Evolutionary conservation across 306 rosid genomes (phyloP), one percentile per base, ranked within the genome.

Genomic region (Glycyrrhiza uralensis): DNA sequence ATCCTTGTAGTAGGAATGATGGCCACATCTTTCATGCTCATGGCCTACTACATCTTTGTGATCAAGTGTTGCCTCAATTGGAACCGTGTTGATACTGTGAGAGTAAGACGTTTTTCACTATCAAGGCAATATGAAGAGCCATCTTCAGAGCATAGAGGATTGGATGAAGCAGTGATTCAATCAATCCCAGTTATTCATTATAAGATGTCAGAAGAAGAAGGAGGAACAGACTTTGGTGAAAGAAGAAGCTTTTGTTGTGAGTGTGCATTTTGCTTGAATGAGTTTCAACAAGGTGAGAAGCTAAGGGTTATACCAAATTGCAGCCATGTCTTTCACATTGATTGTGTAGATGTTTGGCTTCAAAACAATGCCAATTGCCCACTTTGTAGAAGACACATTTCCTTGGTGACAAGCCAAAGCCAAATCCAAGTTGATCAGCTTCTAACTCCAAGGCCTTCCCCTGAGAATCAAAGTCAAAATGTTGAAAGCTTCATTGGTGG

Each of bases 341-440:
- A 92, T 77, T 92, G 97, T 79, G 85, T 92, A 50, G 97, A 92
- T 60, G 72, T 84, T 42, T 92, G 97, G 97, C 92, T 92, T 28
- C 97, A 89, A 41, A 86, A 49, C 72, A 89, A 84, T 77, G 81
- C 84, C 23, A 89, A 86, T 71, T 92, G 97, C 75, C 97, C 97
- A 3, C 91, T 92, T 66, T 92, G 97, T 47, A 80, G 97, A 69
- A 81, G 82, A 56, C 79, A 46, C 30, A 67, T 91, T 74, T 91
- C 89, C 8, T 39, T 81, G n/a, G n/a, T n/a, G 29, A 38, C 82
- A 13, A 58, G 60, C 17, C 35, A 29, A 13, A 58, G 60, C 17
- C 35, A 29, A 28, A 60, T 66, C 30, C 74, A 59, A 1, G 46
- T 42, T 29, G 81, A 46, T 45, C 68, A 52, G 59, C 44, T 79